Conservation (phyloP, 225 moss, liverwort and hornwort genomes). For the Polytrichum formosum region DNA sequence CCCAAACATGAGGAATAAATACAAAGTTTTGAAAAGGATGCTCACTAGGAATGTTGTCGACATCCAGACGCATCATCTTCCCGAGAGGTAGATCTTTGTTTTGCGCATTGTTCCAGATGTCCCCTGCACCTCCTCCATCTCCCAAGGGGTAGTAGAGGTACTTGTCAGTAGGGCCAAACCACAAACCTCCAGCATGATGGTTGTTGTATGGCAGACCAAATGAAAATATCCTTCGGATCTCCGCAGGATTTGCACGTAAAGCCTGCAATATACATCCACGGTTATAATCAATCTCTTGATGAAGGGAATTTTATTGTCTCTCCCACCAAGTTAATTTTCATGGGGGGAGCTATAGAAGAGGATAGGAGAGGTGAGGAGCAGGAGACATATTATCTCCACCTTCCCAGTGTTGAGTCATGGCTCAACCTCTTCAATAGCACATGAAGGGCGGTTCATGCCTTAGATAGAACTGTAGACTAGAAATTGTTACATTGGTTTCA, state of each 20-base stretch:
- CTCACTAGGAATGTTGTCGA: conserved; percentile 74
- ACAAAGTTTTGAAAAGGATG: neutral
- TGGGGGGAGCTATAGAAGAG: no score
- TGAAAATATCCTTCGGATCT: conserved; percentile 75
- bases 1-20: no score
- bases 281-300: no score
- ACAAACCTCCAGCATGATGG: conserved; percentile 84
- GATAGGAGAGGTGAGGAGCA: no score
- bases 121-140: conserved; percentile 63
- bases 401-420: no score
- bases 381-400: no score
- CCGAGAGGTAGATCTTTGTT: conserved; percentile 64
- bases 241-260: conserved; percentile 60
- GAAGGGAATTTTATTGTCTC: no score
- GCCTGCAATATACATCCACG: conserved; percentile 38
- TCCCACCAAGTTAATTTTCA: no score
- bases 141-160: conserved; percentile 87
- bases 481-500: no score
- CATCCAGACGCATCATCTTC: conserved; percentile 80
- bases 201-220: conserved; percentile 64
- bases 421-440: no score
- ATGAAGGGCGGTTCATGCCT: no score
- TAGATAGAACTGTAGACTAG: no score
- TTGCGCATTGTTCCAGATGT: conserved; percentile 87
- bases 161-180: conserved; percentile 83